Evolutionary conservation across 2,329 filamentous ascomycete species (phyloP).

Genomic region (Peltaster fructicola): DNA sequence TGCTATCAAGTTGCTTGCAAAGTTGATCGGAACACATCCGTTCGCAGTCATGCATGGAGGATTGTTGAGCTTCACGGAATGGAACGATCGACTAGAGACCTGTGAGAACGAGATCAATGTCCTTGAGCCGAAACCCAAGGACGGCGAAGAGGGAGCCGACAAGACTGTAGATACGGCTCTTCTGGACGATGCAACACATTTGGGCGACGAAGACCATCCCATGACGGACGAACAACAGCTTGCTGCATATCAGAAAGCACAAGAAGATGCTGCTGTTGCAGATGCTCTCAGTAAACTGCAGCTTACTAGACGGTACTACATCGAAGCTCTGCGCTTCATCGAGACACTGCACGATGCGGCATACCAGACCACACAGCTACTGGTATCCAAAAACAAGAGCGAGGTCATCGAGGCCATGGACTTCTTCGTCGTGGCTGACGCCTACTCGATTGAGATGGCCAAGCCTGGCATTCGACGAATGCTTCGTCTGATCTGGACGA

Average conservation of each 20-base stretch:
- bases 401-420: constrained; percentile 99
- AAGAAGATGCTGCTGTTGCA: constrained; percentile 73
- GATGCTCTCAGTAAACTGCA: constrained; percentile 79
- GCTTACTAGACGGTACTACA: constrained; percentile 75
- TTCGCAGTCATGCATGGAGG: constrained; percentile 85
- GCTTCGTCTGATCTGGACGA: constrained; percentile 96
- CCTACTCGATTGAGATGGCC: constrained; percentile 88
- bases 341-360: constrained; percentile 76
- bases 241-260: constrained; percentile 57
- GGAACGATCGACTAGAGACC: constrained; percentile 63
- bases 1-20: constrained; percentile 78
- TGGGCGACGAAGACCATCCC: constrained; percentile 41
- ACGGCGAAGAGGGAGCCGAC: constrained; percentile 47
- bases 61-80: constrained; percentile 68
- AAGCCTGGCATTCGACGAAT: constrained; percentile 85
- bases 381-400: constrained; percentile 92
- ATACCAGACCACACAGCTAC: constrained; percentile 62
- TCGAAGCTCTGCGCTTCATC: constrained; percentile 87
- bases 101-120: constrained; percentile 69
- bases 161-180: constrained; percentile 58
- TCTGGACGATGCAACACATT: constrained; percentile 73
- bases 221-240: constrained; percentile 68
- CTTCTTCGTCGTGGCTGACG: constrained; percentile 88
- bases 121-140: constrained; percentile 63
- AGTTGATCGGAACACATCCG: constrained; percentile 82